Conservation (phyloP, 805 yeast genomes). For the Metschnikowia colocasiae region DNA sequence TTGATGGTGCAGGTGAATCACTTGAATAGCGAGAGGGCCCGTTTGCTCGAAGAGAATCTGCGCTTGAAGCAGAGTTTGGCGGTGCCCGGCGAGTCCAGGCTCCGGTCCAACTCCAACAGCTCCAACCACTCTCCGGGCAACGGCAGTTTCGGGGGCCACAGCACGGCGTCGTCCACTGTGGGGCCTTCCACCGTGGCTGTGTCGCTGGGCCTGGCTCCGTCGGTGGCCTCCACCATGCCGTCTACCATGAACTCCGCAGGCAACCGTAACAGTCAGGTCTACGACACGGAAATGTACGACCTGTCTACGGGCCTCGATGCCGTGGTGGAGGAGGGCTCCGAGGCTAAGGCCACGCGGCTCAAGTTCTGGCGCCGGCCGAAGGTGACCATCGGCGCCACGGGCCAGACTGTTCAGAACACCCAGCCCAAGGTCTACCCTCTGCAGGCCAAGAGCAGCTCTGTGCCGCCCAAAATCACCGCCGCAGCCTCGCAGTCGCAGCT, state of each 20-base stretch:
- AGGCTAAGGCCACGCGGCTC: slow-evolving; percentile 40
- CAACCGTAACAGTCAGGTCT: slow-evolving; percentile 7
- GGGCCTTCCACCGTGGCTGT: not conserved
- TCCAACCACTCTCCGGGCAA: not conserved
- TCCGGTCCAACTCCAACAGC: not conserved
- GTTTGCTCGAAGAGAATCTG: slow-evolving; percentile 28
- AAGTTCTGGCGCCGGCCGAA: slow-evolving; percentile 45
- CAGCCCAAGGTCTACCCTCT: not conserved
- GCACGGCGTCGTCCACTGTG: not conserved
- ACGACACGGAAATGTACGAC: slow-evolving; percentile 11
- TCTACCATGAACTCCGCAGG: not conserved
- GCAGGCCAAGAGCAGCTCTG: not conserved
- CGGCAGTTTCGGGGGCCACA: not conserved
- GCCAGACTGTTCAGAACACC: not conserved
- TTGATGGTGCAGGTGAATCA: slow-evolving; percentile 50
- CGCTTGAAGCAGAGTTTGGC: slow-evolving; percentile 1
- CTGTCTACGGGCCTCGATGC: slow-evolving; percentile 11
- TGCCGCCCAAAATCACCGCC: not conserved
- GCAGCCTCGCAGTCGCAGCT: not conserved
- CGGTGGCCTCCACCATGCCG: not conserved
- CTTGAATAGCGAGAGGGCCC: slow-evolving; percentile 45
- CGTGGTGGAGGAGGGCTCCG: slow-evolving; percentile 19
- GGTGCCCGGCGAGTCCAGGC: not conserved
- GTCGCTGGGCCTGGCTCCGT: no score
- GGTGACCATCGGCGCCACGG: slow-evolving; percentile 19